Evolutionary conservation across 2,329 filamentous ascomycete species (phyloP).

Genomic region (Neofusicoccum kwambonambiense): DNA sequence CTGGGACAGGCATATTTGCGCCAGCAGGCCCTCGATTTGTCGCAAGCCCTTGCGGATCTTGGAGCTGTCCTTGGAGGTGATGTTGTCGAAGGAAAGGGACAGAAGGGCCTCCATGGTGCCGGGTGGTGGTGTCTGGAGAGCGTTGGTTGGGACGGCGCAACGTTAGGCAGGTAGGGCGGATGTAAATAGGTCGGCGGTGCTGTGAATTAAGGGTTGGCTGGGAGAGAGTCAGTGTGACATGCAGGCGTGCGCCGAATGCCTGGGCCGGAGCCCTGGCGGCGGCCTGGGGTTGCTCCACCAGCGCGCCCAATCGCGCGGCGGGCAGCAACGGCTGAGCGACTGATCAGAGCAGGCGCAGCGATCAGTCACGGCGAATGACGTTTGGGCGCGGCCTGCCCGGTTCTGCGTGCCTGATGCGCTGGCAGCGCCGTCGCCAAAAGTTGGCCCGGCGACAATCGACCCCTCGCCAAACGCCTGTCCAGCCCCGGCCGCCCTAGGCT

Average conservation of each 20-base stretch:
- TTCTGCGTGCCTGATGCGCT: slow-evolving; percentile 5
- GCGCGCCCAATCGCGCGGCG: slow-evolving; percentile 9
- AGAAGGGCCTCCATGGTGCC: slow-evolving; percentile 80
- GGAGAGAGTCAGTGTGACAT: slow-evolving; percentile 17
- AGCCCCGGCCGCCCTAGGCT: not conserved
- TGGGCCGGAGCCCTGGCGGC: slow-evolving; percentile 6
- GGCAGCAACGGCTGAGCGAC: slow-evolving; percentile 15
- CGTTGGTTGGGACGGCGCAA: slow-evolving; percentile 6
- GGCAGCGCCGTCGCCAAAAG: not conserved
- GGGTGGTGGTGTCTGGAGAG: not conserved
- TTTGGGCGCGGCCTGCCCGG: slow-evolving; percentile 9
- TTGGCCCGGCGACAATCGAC: not conserved
- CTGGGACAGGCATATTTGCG: slow-evolving; percentile 82
- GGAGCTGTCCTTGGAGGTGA: slow-evolving; percentile 83
- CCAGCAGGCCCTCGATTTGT: slow-evolving; percentile 89
- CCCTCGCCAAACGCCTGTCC: not conserved
- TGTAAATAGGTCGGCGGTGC: slow-evolving; percentile 18
- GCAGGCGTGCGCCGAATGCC: slow-evolving; percentile 6
- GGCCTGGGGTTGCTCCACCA: slow-evolving; percentile 12
- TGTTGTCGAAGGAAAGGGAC: slow-evolving; percentile 92
- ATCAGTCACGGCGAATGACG: slow-evolving; percentile 15
- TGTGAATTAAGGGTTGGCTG: slow-evolving; percentile 18
- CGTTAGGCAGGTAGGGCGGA: not conserved
- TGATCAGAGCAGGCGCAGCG: slow-evolving; percentile 16
- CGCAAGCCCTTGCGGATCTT: slow-evolving; percentile 93